A percentile compares a stretch with the other conserved stretches of the same genome.
phyloP scores from a whole-genome alignment of 768 basidiomycete genomes.

The Hygrocybe coccinea region DNA sequence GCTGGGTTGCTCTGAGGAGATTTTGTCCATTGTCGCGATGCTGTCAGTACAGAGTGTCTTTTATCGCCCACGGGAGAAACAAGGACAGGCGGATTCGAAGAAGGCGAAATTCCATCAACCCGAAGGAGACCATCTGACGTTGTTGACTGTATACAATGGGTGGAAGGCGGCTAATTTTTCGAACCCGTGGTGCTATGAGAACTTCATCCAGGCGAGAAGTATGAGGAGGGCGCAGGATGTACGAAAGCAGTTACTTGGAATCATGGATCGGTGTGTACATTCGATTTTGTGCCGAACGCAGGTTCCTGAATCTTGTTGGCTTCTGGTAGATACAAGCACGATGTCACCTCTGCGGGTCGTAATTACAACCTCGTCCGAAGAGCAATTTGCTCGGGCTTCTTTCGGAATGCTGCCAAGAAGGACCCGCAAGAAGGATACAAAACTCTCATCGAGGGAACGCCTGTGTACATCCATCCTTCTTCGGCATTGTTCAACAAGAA shows the following conservation, averaged over 20 bases:
- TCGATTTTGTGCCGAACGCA: neutral
- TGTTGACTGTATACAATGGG: constrained; percentile 94
- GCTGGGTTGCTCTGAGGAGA: constrained; percentile 96
- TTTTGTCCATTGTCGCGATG: constrained; percentile 96
- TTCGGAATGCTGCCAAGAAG: constrained; percentile 98
- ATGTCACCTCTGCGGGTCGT: constrained; percentile 85
- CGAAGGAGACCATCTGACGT: constrained; percentile 91
- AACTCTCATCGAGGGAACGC: constrained; percentile 95
- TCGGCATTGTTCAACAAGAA: constrained; percentile 94
- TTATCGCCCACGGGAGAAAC: constrained; percentile 99
- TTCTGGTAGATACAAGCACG: constrained; percentile 81
- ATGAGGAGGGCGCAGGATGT: constrained; percentile 98
- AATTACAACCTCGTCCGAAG: constrained; percentile 92
- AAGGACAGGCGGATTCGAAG: constrained; percentile 98
- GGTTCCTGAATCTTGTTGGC: neutral
- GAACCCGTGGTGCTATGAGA: constrained; percentile 99
- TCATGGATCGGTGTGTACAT: constrained; percentile 86
- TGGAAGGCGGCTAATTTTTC: constrained; percentile 97
- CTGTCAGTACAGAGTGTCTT: constrained; percentile 94
- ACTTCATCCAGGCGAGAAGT: constrained; percentile 96
- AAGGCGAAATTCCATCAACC: constrained; percentile 99
- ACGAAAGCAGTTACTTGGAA: constrained; percentile 92
- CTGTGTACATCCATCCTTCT: constrained; percentile 97
- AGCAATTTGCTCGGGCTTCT: constrained; percentile 96
- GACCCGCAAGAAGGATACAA: constrained; percentile 98